Conservation (phyloP, 306 rosid species). For the Cucurbita ficifolia region DNA sequence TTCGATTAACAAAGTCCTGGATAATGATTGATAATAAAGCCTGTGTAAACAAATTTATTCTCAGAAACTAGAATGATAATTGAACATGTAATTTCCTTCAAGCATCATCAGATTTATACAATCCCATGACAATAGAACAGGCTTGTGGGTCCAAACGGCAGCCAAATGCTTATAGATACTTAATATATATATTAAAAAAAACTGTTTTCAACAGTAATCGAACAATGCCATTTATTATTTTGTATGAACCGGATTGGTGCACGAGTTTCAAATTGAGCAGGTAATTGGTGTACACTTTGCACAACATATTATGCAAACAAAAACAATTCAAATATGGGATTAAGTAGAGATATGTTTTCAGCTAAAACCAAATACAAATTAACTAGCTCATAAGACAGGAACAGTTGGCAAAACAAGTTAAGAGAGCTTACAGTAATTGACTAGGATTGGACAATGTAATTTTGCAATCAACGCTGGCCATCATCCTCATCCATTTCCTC, state of each 20-base stretch:
- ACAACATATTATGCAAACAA: neutral
- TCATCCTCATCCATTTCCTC: conserved; percentile 73
- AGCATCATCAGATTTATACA: neutral
- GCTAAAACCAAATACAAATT: neutral
- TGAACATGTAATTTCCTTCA: neutral
- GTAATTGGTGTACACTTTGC: neutral
- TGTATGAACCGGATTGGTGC: neutral
- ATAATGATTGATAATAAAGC: neutral
- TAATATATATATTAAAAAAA: no score
- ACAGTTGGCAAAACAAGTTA: neutral
- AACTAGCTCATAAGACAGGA: neutral
- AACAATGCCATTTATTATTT: neutral
- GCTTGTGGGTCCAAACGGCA: no score
- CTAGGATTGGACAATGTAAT: conserved; percentile 3
- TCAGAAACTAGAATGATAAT: neutral
- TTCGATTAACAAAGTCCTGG: neutral
- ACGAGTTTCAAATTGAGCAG: neutral
- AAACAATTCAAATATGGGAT: neutral
- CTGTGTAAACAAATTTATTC: neutral
- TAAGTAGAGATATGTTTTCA: neutral
- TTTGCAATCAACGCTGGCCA: conserved; percentile 19
- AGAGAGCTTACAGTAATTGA: conserved; percentile 19
- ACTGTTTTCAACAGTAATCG: neutral
- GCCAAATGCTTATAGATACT: no score
- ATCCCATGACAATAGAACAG: neutral